Evolutionary conservation across 345 rosid species (phyloP).

Genomic region (Pugionium dolabratum): DNA sequence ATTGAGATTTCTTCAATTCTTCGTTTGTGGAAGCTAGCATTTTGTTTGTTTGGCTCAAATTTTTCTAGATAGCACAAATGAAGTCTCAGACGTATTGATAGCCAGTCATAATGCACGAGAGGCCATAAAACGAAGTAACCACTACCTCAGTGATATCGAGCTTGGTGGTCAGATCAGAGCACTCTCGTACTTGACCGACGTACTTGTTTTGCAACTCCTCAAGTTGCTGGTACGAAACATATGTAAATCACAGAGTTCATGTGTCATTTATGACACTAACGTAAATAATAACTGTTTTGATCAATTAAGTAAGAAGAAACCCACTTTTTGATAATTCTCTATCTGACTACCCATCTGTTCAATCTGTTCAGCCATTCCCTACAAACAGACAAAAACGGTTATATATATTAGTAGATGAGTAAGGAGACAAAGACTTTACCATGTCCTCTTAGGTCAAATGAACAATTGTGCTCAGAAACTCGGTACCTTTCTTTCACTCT

Average conservation of each 20-base stretch:
- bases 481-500: constrained; percentile 87
- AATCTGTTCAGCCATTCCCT: constrained; percentile 95
- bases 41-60: constrained; percentile 62
- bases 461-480: constrained; percentile 1
- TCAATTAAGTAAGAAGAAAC: constrained; percentile 30
- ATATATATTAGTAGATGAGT: constrained; percentile 7
- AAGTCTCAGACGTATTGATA: constrained; percentile 22
- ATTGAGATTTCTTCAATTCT: constrained; percentile 75
- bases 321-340: constrained; percentile 81
- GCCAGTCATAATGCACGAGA: constrained; percentile 3
- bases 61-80: constrained; percentile 51
- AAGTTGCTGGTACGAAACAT: constrained; percentile 54
- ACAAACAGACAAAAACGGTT: constrained; percentile 8
- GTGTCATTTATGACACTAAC: background rate
- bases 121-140: background rate
- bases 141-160: constrained; percentile 79
- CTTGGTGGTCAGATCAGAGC: constrained; percentile 66
- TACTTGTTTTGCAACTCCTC: constrained; percentile 84
- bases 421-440: constrained; percentile 7
- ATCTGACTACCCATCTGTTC: constrained; percentile 74
- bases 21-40: constrained; percentile 65
- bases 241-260: constrained; percentile 3
- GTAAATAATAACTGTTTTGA: background rate
- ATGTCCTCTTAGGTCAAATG: no score
- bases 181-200: constrained; percentile 62